Base-by-base conservation (phyloP, 495 filamentous ascomycete species). In the Aspergillus nidulans region DNA sequence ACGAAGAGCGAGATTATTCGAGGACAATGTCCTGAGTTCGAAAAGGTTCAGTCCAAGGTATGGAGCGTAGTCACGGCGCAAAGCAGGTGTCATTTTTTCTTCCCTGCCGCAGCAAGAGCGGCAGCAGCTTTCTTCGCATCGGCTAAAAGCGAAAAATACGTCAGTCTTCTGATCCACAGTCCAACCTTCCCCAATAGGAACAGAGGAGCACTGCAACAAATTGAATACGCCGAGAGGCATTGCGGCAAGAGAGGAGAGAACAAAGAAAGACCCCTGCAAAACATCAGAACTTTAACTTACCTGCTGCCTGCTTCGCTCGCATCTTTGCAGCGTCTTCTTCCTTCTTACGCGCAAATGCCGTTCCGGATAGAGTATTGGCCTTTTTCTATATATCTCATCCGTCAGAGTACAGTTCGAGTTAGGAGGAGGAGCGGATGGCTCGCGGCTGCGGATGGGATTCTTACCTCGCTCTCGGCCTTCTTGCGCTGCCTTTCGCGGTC, bases 221-320 rank as follows among this genome's bases (percentile, higher is more conserved):
- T 28, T n/a, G n/a, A n/a, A n/a, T n/a, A n/a, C n/a, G n/a, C n/a
- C n/a, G n/a, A n/a, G n/a, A n/a, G n/a, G n/a, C n/a, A n/a, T n/a
- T n/a, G n/a, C n/a, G n/a, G n/a, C n/a, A n/a, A n/a, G n/a, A n/a
- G n/a, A 36, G 32, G 32, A 15, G 32, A 15, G 7, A 36, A 36
- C 32, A 36, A 36, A 15, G 3, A 36, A 36, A 8, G 32, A 15
- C 3, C 32, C 32, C 32, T 36, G 32, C 6, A 12, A 5, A 15
- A 5, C 3, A 8, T 15, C 28, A 45, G 42, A 9, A 6, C n/a
- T 45, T 20, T 36, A 21, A 36, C 69, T 34, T 78, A 96, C 91
- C 91, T 57, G 85, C 86, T 56, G 76, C 80, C 73, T 97, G 92
- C 80, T 97, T 97, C 71, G 86, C 81, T 34, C 88, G 81, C 92